These are phyloP conservation scores for Medicago arabica DNA, from an alignment of 306 rosid species.

Conservation along the genomic window DNA sequence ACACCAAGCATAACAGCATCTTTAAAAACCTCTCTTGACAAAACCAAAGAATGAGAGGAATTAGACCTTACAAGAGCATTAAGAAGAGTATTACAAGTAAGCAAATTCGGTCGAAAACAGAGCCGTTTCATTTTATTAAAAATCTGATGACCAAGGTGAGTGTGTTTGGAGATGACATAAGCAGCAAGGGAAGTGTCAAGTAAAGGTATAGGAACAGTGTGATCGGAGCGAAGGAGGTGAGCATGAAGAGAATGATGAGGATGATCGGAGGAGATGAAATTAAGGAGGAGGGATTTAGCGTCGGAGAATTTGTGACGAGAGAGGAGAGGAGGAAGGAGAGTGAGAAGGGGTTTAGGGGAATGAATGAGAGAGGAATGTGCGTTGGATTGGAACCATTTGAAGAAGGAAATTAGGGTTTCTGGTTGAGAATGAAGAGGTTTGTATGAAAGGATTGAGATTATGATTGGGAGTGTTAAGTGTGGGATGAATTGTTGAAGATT, in stretches of 20 bases:
- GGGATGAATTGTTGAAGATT: constrained; percentile 45
- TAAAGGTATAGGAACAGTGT: constrained; percentile 48
- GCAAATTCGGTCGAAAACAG: constrained; percentile 54
- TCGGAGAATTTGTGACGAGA: constrained; percentile 58
- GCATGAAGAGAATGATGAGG: constrained; percentile 58
- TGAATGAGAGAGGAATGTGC: constrained; percentile 54
- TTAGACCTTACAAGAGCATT: constrained; percentile 59
- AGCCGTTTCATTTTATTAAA: constrained; percentile 75
- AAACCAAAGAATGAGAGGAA: constrained; percentile 48
- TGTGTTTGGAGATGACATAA: constrained; percentile 56
- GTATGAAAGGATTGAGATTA: constrained; percentile 61
- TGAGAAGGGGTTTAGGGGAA: constrained; percentile 62
- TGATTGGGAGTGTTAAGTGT: constrained; percentile 53
- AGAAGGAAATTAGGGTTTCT: constrained; percentile 58
- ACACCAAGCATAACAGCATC: constrained; percentile 60
- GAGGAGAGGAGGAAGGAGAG: constrained; percentile 72
- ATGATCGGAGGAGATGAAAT: constrained; percentile 70
- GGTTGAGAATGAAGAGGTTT: constrained; percentile 54
- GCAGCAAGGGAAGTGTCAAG: constrained; percentile 77
- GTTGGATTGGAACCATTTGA: constrained; percentile 60
- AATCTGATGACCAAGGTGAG: constrained; percentile 66
- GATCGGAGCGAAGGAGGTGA: constrained; percentile 54
- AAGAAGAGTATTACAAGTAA: constrained; percentile 76
- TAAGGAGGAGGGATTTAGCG: constrained; percentile 69
- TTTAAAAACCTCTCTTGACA: constrained; percentile 51